phyloP scores from a whole-genome alignment of 1,139 yeast species.

The Geotrichum macrosporum region DNA sequence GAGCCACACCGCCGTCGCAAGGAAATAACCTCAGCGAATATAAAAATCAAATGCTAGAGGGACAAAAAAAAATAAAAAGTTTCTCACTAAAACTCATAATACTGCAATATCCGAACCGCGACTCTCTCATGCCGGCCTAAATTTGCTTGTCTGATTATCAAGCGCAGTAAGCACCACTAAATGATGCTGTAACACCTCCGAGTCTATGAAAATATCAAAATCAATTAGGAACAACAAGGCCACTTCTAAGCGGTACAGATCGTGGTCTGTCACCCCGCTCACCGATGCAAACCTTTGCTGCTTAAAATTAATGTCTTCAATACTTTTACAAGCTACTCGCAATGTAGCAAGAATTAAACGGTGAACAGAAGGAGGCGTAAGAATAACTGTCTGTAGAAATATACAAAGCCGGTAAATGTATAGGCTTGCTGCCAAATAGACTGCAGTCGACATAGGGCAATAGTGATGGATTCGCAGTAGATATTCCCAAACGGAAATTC shows the following conservation, averaged over 20 bases:
- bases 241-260: slow-evolving; percentile 47
- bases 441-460: slow-evolving; percentile 44
- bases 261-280: slow-evolving; percentile 47
- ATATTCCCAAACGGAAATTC: slow-evolving; percentile 38
- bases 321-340: slow-evolving; percentile 48
- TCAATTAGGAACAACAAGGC: slow-evolving; percentile 43
- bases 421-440: slow-evolving; percentile 41
- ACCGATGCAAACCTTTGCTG: slow-evolving; percentile 51
- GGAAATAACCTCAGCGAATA: no score
- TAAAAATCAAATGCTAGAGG: background rate
- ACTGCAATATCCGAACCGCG: slow-evolving; percentile 23
- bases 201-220: slow-evolving; percentile 38
- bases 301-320: slow-evolving; percentile 51
- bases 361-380: slow-evolving; percentile 45
- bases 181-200: slow-evolving; percentile 30
- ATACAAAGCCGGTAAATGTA: slow-evolving; percentile 39
- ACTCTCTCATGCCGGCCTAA: slow-evolving; percentile 9
- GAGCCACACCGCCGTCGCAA: background rate
- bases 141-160: slow-evolving; percentile 24
- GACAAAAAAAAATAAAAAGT: background rate
- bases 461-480: slow-evolving; percentile 43
- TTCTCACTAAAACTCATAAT: background rate
- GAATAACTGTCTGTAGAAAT: slow-evolving; percentile 35
- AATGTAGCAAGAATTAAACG: slow-evolving; percentile 48
- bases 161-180: slow-evolving; percentile 29